Base-by-base conservation (phyloP, 352 stramenopile genomes). In the Pythium coloratum region DNA sequence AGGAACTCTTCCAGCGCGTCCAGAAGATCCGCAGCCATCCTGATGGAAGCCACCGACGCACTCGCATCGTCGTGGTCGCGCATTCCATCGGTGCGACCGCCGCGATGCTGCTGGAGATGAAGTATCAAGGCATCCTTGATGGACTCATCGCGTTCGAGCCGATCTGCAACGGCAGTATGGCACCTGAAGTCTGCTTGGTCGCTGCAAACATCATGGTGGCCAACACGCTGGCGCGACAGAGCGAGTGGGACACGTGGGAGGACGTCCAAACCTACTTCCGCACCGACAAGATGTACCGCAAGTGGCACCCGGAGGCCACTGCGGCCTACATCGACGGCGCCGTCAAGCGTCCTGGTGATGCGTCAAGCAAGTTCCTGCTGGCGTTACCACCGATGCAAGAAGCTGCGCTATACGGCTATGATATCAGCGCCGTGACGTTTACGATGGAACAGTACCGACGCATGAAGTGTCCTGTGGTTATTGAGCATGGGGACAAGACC, bases 81-180 rank as follows among this genome's bases (percentile, higher is more conserved):
- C 62, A 68, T 46, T 68, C 62, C 4, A 68, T 68, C 20, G 51
- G 62, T 18, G 62, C 51, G 9, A 56, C 51, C 12, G 26, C 76
- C 1, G 60, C 78, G 24, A 76, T 75, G 73, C 77, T 76, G 50
- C 67, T 71, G 42, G 76, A 82, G 54, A 59, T 76, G 24, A 59
- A 42, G 32, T 53, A 78, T 32, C 76, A 72, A 0, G 72, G 76
- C n/a, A 80, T 65, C 0, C 73, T 82, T 38, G 50, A 70, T 3
- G 55, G 59, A 1, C 59, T 82, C 14, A 68, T 73, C 16, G 40
- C 75, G 10, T 82, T 82, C 38, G 76, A 82, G 40, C 76, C 72
- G 42, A 74, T 76, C 6, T 82, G 49, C 36, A 59, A 68, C n/a
- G 46, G 20, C 10, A 51, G 50, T 12, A 62, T 62, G 56, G 56